A percentile compares a stretch with the other conserved stretches of the same genome.
phyloP scores from a whole-genome alignment of 2,329 filamentous ascomycete species.

The Xylariomycetidae sp. region DNA sequence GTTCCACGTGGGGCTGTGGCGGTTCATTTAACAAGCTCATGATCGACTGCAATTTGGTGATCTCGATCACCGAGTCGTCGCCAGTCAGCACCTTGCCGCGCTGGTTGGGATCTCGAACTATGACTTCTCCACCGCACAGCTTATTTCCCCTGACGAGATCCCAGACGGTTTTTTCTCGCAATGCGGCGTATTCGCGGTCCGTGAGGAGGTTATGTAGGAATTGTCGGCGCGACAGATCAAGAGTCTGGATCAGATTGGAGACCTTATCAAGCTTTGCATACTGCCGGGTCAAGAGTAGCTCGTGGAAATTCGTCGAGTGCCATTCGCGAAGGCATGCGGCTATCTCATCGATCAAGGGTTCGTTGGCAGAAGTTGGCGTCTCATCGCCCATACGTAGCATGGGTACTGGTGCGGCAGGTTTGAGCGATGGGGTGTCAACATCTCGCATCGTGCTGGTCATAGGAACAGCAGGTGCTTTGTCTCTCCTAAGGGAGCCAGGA shows the following conservation, averaged over 20 bases:
- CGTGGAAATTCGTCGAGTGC: slow-evolving; percentile 96
- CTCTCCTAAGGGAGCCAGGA: not conserved
- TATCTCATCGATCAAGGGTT: slow-evolving; percentile 95
- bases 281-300: slow-evolving; percentile 75
- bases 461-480: no score
- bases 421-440: slow-evolving; percentile 51
- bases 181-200: slow-evolving; percentile 67
- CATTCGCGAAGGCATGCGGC: slow-evolving; percentile 94
- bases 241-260: slow-evolving; percentile 69
- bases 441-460: no score
- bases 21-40: slow-evolving; percentile 90
- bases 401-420: slow-evolving; percentile 86
- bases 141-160: slow-evolving; percentile 92
- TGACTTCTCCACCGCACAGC: slow-evolving; percentile 85
- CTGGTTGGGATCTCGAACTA: slow-evolving; percentile 82
- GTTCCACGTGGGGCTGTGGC: slow-evolving; percentile 62
- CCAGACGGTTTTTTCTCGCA: slow-evolving; percentile 92
- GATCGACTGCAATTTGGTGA: slow-evolving; percentile 85
- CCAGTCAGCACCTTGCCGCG: slow-evolving; percentile 82
- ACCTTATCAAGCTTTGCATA: slow-evolving; percentile 79
- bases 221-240: slow-evolving; percentile 82
- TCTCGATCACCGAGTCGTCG: slow-evolving; percentile 86
- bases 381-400: slow-evolving; percentile 98
- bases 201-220: slow-evolving; percentile 93
- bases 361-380: slow-evolving; percentile 79